Conservation (phyloP, 495 filamentous ascomycete genomes). For the Cenococcum geophilum region DNA sequence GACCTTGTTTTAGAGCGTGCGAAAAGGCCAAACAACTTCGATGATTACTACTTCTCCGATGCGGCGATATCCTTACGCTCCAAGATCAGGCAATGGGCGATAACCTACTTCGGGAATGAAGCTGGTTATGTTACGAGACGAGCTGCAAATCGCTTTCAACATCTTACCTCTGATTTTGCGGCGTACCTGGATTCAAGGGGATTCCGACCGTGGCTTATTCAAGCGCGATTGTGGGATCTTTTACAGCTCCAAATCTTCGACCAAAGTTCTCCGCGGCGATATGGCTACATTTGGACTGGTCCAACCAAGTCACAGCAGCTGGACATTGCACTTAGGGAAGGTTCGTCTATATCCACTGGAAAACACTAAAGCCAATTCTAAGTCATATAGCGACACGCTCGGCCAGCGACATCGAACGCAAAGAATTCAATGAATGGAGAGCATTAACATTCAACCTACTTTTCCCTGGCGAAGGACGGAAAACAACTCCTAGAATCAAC, state of each 20-base stretch:
- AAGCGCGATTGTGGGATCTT: constrained; percentile 2
- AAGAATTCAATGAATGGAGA: constrained; percentile 9
- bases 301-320: too few relatives aligned
- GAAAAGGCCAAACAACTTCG: neutral
- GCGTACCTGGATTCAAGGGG: constrained; percentile 1
- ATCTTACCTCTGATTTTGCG: constrained; percentile 7
- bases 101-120: neutral
- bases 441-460: constrained; percentile 3
- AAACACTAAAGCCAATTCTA: neutral
- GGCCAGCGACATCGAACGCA: neutral
- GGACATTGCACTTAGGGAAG: too few relatives aligned
- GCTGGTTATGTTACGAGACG: neutral
- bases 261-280: too few relatives aligned
- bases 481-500: neutral
- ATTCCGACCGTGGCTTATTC: constrained; percentile 7
- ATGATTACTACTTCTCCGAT: constrained; percentile 6
- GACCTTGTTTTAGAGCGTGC: constrained; percentile 5
- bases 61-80: neutral
- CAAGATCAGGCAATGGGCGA: constrained; percentile 3
- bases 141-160: neutral
- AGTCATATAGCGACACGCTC: neutral
- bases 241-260: neutral
- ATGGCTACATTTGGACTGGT: too few relatives aligned
- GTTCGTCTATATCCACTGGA: neutral
- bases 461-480: constrained; percentile 7